A percentile compares a stretch with the other conserved stretches of the same genome.
Conservation (phyloP, 768 basidiomycete species). For the Russula sp. region DNA sequence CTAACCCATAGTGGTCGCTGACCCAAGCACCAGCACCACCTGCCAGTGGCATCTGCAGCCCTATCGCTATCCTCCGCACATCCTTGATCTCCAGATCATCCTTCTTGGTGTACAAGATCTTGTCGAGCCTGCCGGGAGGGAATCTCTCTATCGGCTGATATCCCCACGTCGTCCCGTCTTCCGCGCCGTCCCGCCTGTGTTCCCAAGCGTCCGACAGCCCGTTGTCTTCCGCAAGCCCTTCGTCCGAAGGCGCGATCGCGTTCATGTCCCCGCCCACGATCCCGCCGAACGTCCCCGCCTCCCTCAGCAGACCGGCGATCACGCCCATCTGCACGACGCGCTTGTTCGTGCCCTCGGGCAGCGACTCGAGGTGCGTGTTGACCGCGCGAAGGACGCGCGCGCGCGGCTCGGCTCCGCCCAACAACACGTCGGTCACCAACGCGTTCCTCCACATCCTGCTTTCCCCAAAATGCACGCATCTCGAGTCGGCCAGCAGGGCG, state of each 20-base stretch:
- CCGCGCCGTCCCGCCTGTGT: slow-evolving; percentile 36
- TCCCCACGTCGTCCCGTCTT: slow-evolving; percentile 62
- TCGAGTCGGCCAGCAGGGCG: slow-evolving; percentile 43
- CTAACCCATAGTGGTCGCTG: slow-evolving; percentile 66
- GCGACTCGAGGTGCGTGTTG: slow-evolving; percentile 73
- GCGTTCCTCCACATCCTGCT: slow-evolving; percentile 50
- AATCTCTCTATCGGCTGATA: slow-evolving; percentile 46
- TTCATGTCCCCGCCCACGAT: slow-evolving; percentile 73
- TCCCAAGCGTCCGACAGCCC: slow-evolving; percentile 59
- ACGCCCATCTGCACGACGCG: slow-evolving; percentile 47
- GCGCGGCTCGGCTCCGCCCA: slow-evolving; percentile 28
- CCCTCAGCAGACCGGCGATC: slow-evolving; percentile 46
- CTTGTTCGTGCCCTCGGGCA: slow-evolving; percentile 37
- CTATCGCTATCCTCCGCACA: slow-evolving; percentile 52
- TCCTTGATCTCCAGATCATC: slow-evolving; percentile 47
- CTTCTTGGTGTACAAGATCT: slow-evolving; percentile 50
- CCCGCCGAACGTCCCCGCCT: slow-evolving; percentile 46
- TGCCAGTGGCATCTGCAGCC: slow-evolving; percentile 34
- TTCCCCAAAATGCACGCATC: slow-evolving; percentile 47
- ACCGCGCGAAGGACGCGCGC: slow-evolving; percentile 49
- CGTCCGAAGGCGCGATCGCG: slow-evolving; percentile 46
- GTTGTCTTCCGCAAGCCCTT: slow-evolving; percentile 35
- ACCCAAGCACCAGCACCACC: slow-evolving; percentile 38
- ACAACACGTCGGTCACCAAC: slow-evolving; percentile 49
- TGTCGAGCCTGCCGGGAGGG: slow-evolving; percentile 58